Conservation (phyloP, 2,329 filamentous ascomycete genomes). For the Fusarium compactum region DNA sequence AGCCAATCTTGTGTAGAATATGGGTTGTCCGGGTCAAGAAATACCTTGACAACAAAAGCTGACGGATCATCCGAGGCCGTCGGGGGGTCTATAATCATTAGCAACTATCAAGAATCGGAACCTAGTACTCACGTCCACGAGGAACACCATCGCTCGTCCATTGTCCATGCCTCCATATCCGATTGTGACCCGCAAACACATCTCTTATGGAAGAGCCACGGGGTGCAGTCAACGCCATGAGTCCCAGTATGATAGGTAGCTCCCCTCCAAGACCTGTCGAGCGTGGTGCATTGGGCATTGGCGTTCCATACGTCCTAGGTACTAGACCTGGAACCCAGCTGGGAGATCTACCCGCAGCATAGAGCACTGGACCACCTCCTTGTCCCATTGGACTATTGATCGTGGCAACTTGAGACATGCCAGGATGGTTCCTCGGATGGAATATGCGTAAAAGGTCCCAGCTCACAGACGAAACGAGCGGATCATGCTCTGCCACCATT, state of each 20-base stretch:
- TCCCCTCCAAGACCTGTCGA: constrained; percentile 55
- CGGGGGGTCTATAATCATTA: constrained; percentile 40
- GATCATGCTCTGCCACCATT: constrained; percentile 46
- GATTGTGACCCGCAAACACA: constrained; percentile 45
- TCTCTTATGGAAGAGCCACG: constrained; percentile 12
- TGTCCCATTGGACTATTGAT: constrained; percentile 29
- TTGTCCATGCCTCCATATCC: constrained; percentile 43
- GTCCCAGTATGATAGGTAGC: constrained; percentile 54
- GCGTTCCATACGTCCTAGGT: constrained; percentile 49
- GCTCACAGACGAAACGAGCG: constrained; percentile 10
- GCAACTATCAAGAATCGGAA: not conserved
- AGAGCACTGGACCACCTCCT: constrained; percentile 39
- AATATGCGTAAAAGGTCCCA: constrained; percentile 52
- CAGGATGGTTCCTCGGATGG: constrained; percentile 29
- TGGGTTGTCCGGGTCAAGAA: constrained; percentile 49
- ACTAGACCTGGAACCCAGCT: constrained; percentile 57
- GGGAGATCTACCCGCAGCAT: constrained; percentile 50
- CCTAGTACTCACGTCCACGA: constrained; percentile 45
- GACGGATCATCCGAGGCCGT: constrained; percentile 45
- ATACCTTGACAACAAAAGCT: constrained; percentile 53
- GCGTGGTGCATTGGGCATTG: not conserved
- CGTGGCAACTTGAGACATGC: constrained; percentile 48
- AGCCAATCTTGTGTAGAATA: constrained; percentile 46
- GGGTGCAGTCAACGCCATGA: constrained; percentile 54
- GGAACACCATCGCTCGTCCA: constrained; percentile 45